Evolutionary conservation across 768 basidiomycete species (phyloP), one percentile per base, ranked within the genome.

Genomic region (Flagelloscypha sp.): DNA sequence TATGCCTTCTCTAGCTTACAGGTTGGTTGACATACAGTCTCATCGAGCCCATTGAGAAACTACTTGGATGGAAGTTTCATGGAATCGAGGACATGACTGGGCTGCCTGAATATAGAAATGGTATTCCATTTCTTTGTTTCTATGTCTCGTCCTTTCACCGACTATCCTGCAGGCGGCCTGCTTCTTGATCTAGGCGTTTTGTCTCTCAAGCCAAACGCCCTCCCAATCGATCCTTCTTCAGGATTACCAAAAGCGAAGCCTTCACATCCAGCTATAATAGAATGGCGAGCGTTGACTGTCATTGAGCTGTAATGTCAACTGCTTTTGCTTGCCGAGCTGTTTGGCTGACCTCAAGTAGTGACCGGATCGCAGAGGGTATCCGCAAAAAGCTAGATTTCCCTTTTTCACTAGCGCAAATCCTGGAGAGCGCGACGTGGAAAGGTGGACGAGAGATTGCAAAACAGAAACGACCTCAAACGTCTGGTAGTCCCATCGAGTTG

Each of bases 341-440:
- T 16, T 24, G 7, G 24, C 12, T 30, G 43, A 30, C 39, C 30
- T 23, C 21, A 10, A 21, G 35, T 53, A 93, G 89, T 12, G 90
- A 95, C 56, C 77, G 84, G 39, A 75, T 90, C 36, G 84, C 84
- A 0, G 61, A 72, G 22, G 67, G 68, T 11, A 78, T 97, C 41
- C 77, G 86, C 29, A 46, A 53, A 35, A 66, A 74, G 41, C 63
- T 87, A 33, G 59, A 62, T 1, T 53, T 84, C 17, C 60, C 61
- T 0, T 68, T 97, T 17, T 71, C 74, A 0, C 72, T 93, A 6
- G 82, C 90, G 0, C 94, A 97, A 54, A 78, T 97, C 0, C 65
- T 99, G 22, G 94, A 98, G 59, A 79, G 81, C 33, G 93, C 92
- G 2, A 98, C 92, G 0, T 99, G 94, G 94, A 94, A 93, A 52